Base-by-base conservation (phyloP, 2,329 filamentous ascomycete species). In the Nigrograna mackinnonii region DNA sequence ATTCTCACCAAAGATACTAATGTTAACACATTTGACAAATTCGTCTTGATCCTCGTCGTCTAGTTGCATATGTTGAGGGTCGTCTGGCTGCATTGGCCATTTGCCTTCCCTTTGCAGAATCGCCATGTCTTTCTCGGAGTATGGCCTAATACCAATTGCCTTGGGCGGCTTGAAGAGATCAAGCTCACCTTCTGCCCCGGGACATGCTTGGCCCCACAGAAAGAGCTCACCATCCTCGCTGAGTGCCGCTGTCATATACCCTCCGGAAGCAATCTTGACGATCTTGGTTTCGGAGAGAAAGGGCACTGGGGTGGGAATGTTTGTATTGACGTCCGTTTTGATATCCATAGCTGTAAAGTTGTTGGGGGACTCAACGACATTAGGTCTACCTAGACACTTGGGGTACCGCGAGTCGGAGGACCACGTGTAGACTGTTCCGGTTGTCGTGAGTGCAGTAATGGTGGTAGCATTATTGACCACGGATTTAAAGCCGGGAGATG, bases 211-310 rank as follows among this genome's bases (percentile, higher is more conserved):
- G 3, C 65, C 65, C 65, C 65, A 68, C 4, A 68, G 7, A 28
- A 55, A 67, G 4, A 68, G 34, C 41, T 67, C 64, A 1, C 61
- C 61, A 6, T 65, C 57, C n/a, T 41, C 34, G 28, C 54, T 54
- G 11, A 66, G 12, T 0, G 61, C 62, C n/a, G 58, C 60, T n/a
- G 54, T 59, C 47, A 66, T 55, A 12, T 60, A 63, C 0, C 65
- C 64, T 1, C 64, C 64, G 0, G 57, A 59, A 2, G 57, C 55
- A 17, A 67, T 52, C 19, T 52, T 59, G 2, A 12, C 14, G 14
- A 66, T 44, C 6, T 14, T 14, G 5, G 49, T 61, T 17, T 66
- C 52, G 1, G 50, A 55, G 2, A 68, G 49, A 33, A 62, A 68
- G 5, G 55, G 49, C 7, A 66, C 39, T 3, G 45, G 37, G 7